These are phyloP conservation scores for Apophysomyces trapeziformis DNA, from an alignment of 371 early-diverging fungal genomes.

Conservation along the genomic window DNA sequence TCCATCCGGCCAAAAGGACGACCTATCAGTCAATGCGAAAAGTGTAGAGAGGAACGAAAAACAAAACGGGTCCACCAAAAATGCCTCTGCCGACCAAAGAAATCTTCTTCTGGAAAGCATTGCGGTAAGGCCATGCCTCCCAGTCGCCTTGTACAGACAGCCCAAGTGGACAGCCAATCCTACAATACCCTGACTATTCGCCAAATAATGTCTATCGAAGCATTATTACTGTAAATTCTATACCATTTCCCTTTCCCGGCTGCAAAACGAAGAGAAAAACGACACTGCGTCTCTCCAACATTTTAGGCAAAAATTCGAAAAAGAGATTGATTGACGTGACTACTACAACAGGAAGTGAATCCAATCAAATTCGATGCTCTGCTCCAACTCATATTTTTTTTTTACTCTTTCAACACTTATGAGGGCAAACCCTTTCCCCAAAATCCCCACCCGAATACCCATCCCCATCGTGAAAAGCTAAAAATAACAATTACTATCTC, in stretches of 20 bases:
- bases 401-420: too few relatives aligned
- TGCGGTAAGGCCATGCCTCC: conserved; percentile 5
- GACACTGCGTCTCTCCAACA: too few relatives aligned
- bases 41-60: conserved; percentile 7
- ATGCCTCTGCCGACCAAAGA: conserved; percentile 10
- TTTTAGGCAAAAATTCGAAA: too few relatives aligned
- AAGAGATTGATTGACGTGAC: too few relatives aligned
- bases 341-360: too few relatives aligned
- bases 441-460: too few relatives aligned
- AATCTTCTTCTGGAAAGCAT: conserved; percentile 3
- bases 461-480: too few relatives aligned
- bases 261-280: neutral
- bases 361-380: too few relatives aligned
- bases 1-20: conserved; percentile 9
- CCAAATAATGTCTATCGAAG: conserved; percentile 8
- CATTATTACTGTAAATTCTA: conserved; percentile 2
- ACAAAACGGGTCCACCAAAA: conserved; percentile 5
- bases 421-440: too few relatives aligned
- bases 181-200: conserved; percentile 1
- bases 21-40: conserved; percentile 10
- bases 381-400: too few relatives aligned
- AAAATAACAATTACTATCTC: too few relatives aligned
- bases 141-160: conserved; percentile 3
- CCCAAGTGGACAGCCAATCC: conserved; percentile 1
- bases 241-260: neutral